Evolutionary conservation across 495 filamentous ascomycete genomes (phyloP).

Genomic region (Aspergillus ostianus): DNA sequence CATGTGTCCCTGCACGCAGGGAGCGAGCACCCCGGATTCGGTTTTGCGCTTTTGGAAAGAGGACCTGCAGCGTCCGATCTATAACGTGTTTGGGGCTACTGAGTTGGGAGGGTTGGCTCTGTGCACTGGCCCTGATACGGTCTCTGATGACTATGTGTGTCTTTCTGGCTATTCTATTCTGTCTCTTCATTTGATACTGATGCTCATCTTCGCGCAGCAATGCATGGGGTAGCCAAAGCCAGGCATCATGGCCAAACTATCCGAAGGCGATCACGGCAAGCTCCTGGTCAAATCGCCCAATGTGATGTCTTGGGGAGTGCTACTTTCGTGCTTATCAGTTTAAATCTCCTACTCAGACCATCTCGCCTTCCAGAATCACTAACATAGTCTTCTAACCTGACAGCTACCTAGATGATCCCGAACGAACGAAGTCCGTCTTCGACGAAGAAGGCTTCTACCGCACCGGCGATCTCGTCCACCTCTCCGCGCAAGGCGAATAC

Average conservation of each 20-base stretch:
- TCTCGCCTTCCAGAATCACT: background rate
- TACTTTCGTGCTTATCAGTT: background rate
- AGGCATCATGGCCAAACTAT: background rate
- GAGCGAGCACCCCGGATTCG: background rate
- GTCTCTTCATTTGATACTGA: too few species aligned
- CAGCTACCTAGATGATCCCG: background rate
- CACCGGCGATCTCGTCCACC: background rate
- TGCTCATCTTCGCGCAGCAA: background rate
- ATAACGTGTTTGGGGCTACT: background rate
- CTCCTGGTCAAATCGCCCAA: background rate
- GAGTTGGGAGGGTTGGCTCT: background rate
- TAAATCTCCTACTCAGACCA: too few species aligned
- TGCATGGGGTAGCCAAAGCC: background rate
- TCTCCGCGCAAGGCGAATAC: too few species aligned
- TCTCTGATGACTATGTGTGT: background rate
- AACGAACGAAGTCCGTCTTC: background rate
- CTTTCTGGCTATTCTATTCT: too few species aligned
- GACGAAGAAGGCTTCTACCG: slow-evolving; percentile 1
- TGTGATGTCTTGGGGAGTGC: background rate
- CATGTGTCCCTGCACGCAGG: background rate
- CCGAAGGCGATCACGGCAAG: background rate
- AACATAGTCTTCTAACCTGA: background rate
- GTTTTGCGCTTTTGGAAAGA: background rate
- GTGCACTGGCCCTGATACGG: background rate
- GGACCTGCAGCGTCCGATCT: background rate